Percentiles rank a stretch among this genome's conserved stretches.
Evolutionary conservation across 257 asterid species (phyloP).

Genomic region (Orobanche coerulescens): DNA sequence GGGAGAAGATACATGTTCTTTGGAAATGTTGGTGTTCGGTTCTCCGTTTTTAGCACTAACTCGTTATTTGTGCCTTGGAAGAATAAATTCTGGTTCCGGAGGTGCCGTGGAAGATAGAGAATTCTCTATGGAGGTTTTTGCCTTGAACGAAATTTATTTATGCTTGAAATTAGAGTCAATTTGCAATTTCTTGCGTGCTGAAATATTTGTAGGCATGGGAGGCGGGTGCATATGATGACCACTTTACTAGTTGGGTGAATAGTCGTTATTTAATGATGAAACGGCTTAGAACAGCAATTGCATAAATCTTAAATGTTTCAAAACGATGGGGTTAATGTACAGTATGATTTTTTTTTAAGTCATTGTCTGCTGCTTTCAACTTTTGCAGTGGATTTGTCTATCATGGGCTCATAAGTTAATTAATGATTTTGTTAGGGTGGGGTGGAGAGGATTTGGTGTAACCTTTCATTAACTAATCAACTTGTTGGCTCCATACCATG

Average conservation of each 20-base stretch:
- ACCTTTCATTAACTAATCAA: not conserved
- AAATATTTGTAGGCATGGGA: not conserved
- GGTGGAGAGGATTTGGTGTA: not conserved
- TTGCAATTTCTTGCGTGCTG: not conserved
- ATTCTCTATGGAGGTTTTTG: not conserved
- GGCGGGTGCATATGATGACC: not conserved
- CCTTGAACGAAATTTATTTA: not conserved
- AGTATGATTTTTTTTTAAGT: too few relatives aligned
- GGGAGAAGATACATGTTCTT: slow-evolving; percentile 1
- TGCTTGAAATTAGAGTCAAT: not conserved
- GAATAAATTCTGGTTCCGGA: slow-evolving; percentile 8
- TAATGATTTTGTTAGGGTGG: not conserved
- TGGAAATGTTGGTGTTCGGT: slow-evolving; percentile 11
- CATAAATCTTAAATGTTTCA: not conserved
- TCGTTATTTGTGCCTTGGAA: not conserved
- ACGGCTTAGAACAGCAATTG: not conserved
- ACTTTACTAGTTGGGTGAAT: not conserved
- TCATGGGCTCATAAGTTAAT: not conserved
- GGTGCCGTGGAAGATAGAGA: not conserved
- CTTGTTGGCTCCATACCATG: not conserved
- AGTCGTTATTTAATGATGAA: not conserved
- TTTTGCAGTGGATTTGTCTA: not conserved
- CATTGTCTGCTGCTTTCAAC: not conserved
- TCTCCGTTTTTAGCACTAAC: slow-evolving; percentile 12
- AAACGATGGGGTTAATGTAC: not conserved